Base-by-base conservation (phyloP, 2,329 filamentous ascomycete genomes). In the Fusarium coffeatum region DNA sequence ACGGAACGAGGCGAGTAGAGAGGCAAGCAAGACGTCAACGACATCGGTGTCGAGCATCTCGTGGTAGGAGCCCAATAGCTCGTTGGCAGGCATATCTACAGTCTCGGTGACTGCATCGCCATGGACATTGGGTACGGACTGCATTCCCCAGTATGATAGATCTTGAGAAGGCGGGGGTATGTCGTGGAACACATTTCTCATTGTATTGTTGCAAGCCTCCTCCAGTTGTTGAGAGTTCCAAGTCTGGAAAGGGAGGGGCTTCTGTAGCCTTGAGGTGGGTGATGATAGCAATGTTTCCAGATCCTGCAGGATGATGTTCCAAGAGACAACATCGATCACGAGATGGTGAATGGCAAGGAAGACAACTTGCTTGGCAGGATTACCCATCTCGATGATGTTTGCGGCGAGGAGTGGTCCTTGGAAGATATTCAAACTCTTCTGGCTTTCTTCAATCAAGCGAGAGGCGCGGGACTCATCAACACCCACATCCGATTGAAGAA, bases 261-360 rank as follows among this genome's bases (percentile, higher is more conserved):
- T 64, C 0, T 9, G 4, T 6, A 45, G 47, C 0, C 5, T 48
- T 34, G 79, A 78, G 68, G 82, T 80, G 1, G 71, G 46, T 66
- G 58, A 37, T 22, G 50, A 68, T 1, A 84, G 66, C 2, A 80
- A 43, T 6, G 79, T 78, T 57, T 85, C 81, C 0, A 72, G 20
- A n/a, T 72, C 71, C 15, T 69, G 53, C 0, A 72, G 71, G 0
- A 85, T 74, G 8, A 84, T 75, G 22, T 82, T 76, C 83, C 83
- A 85, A 0, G 83, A 83, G 2, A 85, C 83, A 1, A 85, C 71
- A 55, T 85, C 83, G 34, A 85, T 78, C 11, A 81, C 73, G 7
- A 82, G 71, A 42, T 82, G 80, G n/a, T 82, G 80, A 7, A 72
- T 74, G 3, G 75, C 75, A 76, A 81, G 41, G 2, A 69, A 13